Conservation (phyloP, 768 basidiomycete species). For the Inosperma sp. region DNA sequence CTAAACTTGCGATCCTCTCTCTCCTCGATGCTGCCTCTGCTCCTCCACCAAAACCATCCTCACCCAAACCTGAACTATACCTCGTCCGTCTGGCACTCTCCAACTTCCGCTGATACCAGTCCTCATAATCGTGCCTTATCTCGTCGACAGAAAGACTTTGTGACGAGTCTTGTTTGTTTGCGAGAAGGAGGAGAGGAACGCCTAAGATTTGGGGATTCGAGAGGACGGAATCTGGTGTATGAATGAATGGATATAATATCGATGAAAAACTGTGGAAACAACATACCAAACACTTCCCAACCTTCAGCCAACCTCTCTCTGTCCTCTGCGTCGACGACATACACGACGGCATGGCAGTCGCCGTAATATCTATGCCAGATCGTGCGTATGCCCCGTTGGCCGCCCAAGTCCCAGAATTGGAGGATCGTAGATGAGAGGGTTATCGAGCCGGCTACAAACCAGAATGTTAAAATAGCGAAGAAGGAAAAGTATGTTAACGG, state of each 20-base stretch:
- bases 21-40: conserved; percentile 37
- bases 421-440: conserved; percentile 89
- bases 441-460: conserved; percentile 71
- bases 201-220: conserved; percentile 87
- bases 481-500: not conserved
- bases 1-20: conserved; percentile 67
- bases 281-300: conserved; percentile 94
- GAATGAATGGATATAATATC: conserved; percentile 5
- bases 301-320: conserved; percentile 84
- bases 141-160: conserved; percentile 81
- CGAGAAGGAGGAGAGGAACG: conserved; percentile 85
- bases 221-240: conserved; percentile 67
- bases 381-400: conserved; percentile 86
- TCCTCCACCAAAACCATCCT: conserved; percentile 32
- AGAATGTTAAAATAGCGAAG: not conserved
- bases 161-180: conserved; percentile 93
- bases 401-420: conserved; percentile 96
- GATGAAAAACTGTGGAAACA: not conserved
- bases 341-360: conserved; percentile 95
- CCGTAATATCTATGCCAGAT: conserved; percentile 96
- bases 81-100: conserved; percentile 61
- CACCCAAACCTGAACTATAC: no score
- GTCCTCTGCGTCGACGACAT: conserved; percentile 92
- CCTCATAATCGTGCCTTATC: conserved; percentile 84
- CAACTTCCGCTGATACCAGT: conserved; percentile 74